Conservation (phyloP, 495 filamentous ascomycete genomes). For the Neurospora sp. region DNA sequence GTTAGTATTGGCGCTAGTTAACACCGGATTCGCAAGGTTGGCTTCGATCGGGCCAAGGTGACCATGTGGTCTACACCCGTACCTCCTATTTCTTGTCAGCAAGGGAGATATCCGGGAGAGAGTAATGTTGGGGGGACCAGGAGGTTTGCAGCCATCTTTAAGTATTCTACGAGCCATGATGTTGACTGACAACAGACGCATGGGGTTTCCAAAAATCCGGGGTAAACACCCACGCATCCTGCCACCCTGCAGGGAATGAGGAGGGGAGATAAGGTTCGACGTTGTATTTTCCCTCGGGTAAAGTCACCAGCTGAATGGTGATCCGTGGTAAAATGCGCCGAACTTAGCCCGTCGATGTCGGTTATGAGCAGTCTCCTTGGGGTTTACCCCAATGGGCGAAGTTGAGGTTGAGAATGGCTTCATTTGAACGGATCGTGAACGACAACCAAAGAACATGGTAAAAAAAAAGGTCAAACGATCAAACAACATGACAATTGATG, state of each 20-base stretch:
- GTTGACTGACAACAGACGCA: neutral
- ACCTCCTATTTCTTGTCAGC: slow-evolving; percentile 26
- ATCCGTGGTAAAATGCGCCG: neutral
- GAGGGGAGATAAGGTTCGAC: neutral
- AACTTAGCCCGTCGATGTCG: neutral
- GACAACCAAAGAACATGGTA: too few species aligned
- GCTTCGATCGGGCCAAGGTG: slow-evolving; percentile 49
- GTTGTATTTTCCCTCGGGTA: neutral
- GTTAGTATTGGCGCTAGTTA: slow-evolving; percentile 45
- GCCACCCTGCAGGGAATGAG: neutral
- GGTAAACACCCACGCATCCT: neutral
- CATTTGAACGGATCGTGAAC: neutral
- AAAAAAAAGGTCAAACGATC: too few species aligned
- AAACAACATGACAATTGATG: neutral
- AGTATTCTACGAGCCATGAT: neutral
- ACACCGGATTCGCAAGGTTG: slow-evolving; percentile 41
- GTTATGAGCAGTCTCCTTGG: neutral
- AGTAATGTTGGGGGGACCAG: too few species aligned
- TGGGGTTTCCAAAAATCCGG: neutral
- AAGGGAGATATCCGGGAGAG: neutral
- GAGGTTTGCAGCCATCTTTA: neutral
- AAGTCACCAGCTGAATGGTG: neutral
- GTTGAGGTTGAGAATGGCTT: neutral
- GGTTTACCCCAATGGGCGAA: neutral
- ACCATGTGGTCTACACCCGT: slow-evolving; percentile 46